Base-by-base conservation (phyloP, 208 protist genomes). In the Wallacemonas rigidus region DNA sequence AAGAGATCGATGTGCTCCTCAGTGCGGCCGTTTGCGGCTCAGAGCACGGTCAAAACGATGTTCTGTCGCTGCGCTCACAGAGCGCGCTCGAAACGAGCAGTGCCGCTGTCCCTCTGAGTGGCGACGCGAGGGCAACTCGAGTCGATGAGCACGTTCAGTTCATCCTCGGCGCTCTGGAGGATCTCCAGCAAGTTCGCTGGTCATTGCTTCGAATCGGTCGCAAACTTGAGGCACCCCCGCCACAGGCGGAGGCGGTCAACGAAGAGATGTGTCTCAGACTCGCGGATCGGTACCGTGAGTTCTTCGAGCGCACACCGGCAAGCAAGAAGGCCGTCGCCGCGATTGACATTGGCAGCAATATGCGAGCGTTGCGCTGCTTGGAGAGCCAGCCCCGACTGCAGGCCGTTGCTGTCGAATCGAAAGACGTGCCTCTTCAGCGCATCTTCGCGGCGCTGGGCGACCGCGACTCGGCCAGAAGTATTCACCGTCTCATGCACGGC, bases 381-480 rank as follows among this genome's bases (percentile, higher is more conserved):
- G 92, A 97, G 72, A 48, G 69, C 0, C 85, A 93, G 73, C 86
- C 87, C 26, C 71, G 40, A 3, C 60, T 89, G 5, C 1, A 67
- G 0, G 61, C 67, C 2, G 55, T 73, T 9, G 43, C 75, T 1
- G 40, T 79, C 2, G 72, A 74, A 3, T 67, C 82, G 4, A 54
- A 72, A 14, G 39, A 68, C 36, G 67, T 92, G 15, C 84, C 86
- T 8, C 82, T 96, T 48, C 89, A 96, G 67, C 82, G 77, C 50
- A 88, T 97, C 55, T 97, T 95, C 79, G 89, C 88, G 11, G 80
- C 85, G 7, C 69, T 97, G 0, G 84, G 79, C 48, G 92, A 97
- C 67, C 84, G 87, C 54, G 90, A 97, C 58, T 95, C 90, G 3
- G 80, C 90, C 15, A 74, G 80, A n/a, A 81, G 82, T 47, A 82